Evolutionary conservation across 2,329 filamentous ascomycete genomes (phyloP).

Genomic region (Paracorniculantispora psalliotae): DNA sequence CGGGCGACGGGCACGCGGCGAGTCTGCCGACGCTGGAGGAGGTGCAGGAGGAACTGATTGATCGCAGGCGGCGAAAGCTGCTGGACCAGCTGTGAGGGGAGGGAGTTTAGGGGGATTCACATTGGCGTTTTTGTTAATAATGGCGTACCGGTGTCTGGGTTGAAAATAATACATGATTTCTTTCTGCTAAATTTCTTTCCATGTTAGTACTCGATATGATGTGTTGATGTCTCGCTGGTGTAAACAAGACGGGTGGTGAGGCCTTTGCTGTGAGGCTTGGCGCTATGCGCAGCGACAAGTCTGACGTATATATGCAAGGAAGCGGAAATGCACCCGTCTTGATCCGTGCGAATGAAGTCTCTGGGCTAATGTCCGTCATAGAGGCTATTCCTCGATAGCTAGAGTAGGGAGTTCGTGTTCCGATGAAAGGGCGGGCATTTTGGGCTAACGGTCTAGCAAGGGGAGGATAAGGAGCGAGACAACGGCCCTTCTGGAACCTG

Average conservation of each 20-base stretch:
- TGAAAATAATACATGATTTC: neutral
- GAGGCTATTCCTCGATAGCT: too few relatives aligned
- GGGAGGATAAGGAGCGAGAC: too few relatives aligned
- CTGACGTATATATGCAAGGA: neutral
- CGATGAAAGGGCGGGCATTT: too few relatives aligned
- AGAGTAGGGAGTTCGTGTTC: too few relatives aligned
- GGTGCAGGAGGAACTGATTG: slow-evolving; percentile 89
- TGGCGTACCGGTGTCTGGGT: slow-evolving; percentile 1
- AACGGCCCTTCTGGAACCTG: too few relatives aligned
- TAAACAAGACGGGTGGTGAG: too few relatives aligned
- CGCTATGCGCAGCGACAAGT: neutral
- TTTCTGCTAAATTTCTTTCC: neutral
- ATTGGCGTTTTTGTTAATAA: neutral
- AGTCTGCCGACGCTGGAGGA: slow-evolving; percentile 80
- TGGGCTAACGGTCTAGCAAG: too few relatives aligned
- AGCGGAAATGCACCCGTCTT: neutral
- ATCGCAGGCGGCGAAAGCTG: slow-evolving; percentile 75
- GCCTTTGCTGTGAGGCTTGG: neutral
- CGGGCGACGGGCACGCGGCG: slow-evolving; percentile 78
- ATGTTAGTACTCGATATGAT: neutral
- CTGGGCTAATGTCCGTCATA: too few relatives aligned
- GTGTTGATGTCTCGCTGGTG: neutral
- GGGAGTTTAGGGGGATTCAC: neutral
- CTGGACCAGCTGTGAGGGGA: slow-evolving; percentile 66
- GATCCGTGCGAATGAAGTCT: neutral